Base-by-base conservation (phyloP, 2,329 filamentous ascomycete genomes). In the Epichloe gansuensis region DNA sequence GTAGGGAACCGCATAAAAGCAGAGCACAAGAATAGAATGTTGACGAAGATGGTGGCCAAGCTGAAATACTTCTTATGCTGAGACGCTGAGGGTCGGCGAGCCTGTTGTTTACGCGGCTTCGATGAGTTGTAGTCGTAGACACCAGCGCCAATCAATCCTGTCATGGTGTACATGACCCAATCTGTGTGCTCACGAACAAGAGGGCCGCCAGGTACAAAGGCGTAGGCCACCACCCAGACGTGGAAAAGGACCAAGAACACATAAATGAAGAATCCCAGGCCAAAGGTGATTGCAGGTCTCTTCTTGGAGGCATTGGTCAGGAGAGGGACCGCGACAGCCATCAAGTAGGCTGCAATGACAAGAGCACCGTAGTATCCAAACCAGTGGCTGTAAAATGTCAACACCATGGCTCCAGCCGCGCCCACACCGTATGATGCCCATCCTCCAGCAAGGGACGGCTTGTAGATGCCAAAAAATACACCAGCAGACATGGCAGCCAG, bases 171-270 rank as follows among this genome's bases (percentile, higher is more conserved):
- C 89, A 97, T 95, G 62, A 98, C 78, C 87, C 90, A 96, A 65
- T 97, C 91, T 1, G 90, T 98, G 63, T 84, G 90, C 67, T 98
- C 93, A 44, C 93, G 84, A 43, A 98, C 87, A 1, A 95, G 77
- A 3, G 89, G 89, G 2, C 93, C 93, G 49, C 93, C 93, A 2
- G 93, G 93, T 3, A 98, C 93, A 60, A 98, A 98, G 12, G 93
- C 93, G 62, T 98, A 98, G 2, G 93, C 93, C 11, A 98, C 93
- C 38, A 96, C 87, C 93, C 93, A 98, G 51, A 96, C 89, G 64
- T 97, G 91, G 74, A 95, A 95, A n/a, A 98, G 78, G 4, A 96
- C 84, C 71, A 97, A 72, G 61, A 97, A 77, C 68, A 97, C 95
- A 74, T 97, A 98, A 47, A 95, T 68, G 50, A 96, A 71, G 71